Evolutionary conservation across 192 early-diverging fungal species (phyloP).

Genomic region (Coemansia guatemalensis): DNA sequence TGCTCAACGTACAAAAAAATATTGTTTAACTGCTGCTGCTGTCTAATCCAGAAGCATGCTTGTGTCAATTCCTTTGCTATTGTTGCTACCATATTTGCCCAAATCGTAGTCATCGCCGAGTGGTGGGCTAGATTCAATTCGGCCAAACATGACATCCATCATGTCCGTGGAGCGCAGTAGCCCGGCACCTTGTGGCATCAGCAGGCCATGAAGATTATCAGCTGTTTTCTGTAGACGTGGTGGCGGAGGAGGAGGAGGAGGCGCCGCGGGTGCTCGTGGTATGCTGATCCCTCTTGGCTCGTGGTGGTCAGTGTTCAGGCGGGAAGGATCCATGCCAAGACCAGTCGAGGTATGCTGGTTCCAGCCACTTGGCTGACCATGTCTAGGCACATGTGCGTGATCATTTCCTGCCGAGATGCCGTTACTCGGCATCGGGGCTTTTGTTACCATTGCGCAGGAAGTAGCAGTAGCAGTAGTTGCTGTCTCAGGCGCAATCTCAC

Average conservation of each 20-base stretch:
- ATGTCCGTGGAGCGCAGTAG: slow-evolving; percentile 3
- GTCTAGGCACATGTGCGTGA: neutral
- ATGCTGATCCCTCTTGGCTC: neutral
- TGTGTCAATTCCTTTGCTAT: slow-evolving; percentile 5
- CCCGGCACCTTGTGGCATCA: slow-evolving; percentile 10
- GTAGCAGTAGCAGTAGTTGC: too few species aligned
- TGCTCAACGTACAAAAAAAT: neutral
- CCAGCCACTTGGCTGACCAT: too few species aligned
- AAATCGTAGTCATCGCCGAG: neutral
- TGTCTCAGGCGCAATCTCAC: neutral
- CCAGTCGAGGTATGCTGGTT: too few species aligned
- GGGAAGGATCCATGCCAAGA: neutral
- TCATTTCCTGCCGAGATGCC: neutral
- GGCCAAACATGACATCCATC: slow-evolving; percentile 20
- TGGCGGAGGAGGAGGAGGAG: neutral
- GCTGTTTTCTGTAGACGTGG: neutral
- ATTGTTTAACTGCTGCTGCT: too few species aligned
- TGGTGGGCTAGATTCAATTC: slow-evolving; percentile 6
- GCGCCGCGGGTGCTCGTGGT: neutral
- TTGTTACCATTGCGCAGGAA: too few species aligned
- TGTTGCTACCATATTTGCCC: neutral
- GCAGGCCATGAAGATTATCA: slow-evolving; percentile 11
- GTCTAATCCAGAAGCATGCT: slow-evolving; percentile 1
- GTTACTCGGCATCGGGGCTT: neutral
- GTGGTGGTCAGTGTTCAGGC: neutral